Evolutionary conservation across 441 rosid genomes (phyloP).

Genomic region (Pelargonium citronellum): DNA sequence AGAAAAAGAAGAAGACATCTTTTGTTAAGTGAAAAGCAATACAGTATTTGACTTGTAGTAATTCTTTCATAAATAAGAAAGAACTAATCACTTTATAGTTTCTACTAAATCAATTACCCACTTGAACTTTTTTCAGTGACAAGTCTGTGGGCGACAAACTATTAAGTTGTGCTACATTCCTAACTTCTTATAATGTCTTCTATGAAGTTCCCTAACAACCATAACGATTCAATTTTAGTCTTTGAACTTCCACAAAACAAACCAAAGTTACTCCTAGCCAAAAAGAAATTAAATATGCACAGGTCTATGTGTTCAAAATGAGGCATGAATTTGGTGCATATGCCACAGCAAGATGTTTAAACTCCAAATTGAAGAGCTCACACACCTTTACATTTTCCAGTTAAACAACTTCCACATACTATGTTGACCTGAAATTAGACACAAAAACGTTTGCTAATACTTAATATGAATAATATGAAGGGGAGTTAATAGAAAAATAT

Average conservation of each 20-base stretch:
- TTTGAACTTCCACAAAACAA: not conserved
- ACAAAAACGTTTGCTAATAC: constrained; percentile 9
- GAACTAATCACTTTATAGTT: not conserved
- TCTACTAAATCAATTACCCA: not conserved
- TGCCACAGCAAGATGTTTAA: constrained; percentile 12
- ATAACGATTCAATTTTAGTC: not conserved
- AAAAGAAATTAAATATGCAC: not conserved
- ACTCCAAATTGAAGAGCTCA: constrained; percentile 16
- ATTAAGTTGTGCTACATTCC: not conserved
- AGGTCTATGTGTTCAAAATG: constrained; percentile 7
- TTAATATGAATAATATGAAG: no score
- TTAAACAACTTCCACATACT: constrained; percentile 71
- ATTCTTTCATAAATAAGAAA: not conserved
- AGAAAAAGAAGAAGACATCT: not conserved
- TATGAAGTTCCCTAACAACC: not conserved
- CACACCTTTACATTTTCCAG: constrained; percentile 75
- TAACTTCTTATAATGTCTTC: not conserved
- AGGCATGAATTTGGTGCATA: constrained; percentile 12
- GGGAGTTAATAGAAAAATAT: no score
- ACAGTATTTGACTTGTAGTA: not conserved
- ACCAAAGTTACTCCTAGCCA: constrained; percentile 1
- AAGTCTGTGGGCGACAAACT: not conserved
- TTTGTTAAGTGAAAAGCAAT: not conserved
- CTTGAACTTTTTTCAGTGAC: not conserved
- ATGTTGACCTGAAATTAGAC: constrained; percentile 62